These are phyloP conservation scores for Acaromyces ingoldii DNA, from an alignment of 1,284 basidiomycete genomes.

Conservation along the genomic window DNA sequence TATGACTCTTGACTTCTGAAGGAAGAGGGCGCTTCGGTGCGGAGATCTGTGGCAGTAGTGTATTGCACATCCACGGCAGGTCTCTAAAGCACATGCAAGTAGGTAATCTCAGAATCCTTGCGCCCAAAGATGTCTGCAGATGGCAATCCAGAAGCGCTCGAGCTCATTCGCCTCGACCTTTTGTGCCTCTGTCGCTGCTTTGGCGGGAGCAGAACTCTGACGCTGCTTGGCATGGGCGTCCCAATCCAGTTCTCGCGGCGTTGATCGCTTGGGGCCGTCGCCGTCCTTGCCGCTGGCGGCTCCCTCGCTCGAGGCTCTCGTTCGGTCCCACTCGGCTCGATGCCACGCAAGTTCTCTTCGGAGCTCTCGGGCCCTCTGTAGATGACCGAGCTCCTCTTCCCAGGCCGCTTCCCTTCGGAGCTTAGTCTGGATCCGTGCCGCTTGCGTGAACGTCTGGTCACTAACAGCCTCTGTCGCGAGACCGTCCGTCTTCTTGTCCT, in stretches of 20 bases:
- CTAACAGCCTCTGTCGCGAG: no score
- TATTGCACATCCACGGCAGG: no score
- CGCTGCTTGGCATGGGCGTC: constrained; percentile 4
- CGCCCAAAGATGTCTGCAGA: constrained; percentile 43
- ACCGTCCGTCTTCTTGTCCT: background rate
- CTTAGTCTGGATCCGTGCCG: background rate
- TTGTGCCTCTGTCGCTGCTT: constrained; percentile 4
- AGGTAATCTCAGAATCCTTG: constrained; percentile 25
- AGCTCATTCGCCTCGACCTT: constrained; percentile 18
- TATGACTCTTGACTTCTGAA: background rate
- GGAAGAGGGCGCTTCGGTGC: background rate
- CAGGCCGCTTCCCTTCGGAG: constrained; percentile 13
- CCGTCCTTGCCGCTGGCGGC: background rate
- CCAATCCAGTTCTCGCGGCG: constrained; percentile 2
- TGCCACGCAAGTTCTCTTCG: constrained; percentile 15
- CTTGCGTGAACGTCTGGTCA: no score
- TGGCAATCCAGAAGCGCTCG: constrained; percentile 45
- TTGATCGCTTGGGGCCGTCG: background rate
- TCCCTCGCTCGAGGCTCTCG: background rate
- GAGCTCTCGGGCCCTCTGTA: constrained; percentile 7
- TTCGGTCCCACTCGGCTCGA: constrained; percentile 9
- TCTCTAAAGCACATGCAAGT: background rate
- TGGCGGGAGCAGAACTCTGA: no score
- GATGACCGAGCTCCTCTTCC: constrained; percentile 9
- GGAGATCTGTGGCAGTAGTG: background rate